A percentile compares a stretch with the other conserved stretches of the same genome.
phyloP scores from a whole-genome alignment of 306 rosid species.

The Quercus rubra region DNA sequence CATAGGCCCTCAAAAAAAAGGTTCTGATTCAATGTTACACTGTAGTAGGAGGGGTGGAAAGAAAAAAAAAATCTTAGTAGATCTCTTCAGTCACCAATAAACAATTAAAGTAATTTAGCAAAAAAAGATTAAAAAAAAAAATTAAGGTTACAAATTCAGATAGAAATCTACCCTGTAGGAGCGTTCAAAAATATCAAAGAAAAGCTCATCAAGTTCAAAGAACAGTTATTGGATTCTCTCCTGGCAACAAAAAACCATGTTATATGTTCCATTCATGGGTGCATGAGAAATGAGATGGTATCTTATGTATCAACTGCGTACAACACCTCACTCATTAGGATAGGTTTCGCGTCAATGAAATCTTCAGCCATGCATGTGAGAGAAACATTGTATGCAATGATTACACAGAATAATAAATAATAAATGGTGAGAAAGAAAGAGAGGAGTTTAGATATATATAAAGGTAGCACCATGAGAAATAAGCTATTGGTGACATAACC shows the following conservation, averaged over 20 bases:
- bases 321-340: too few relatives aligned
- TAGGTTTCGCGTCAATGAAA: too few relatives aligned
- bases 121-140: neutral
- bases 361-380: too few relatives aligned
- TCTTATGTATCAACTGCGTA: too few relatives aligned
- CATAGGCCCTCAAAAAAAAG: constrained; percentile 39
- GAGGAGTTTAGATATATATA: too few relatives aligned
- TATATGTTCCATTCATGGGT: neutral
- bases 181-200: constrained; percentile 39
- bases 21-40: constrained; percentile 42
- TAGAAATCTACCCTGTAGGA: constrained; percentile 38
- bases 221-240: constrained; percentile 22
- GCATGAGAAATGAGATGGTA: too few relatives aligned
- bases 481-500: constrained; percentile 42
- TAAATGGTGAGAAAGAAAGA: neutral
- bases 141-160: neutral
- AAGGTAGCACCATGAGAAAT: constrained; percentile 32
- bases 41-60: neutral
- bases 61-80: neutral
- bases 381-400: too few relatives aligned
- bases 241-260: constrained; percentile 15
- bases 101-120: too few relatives aligned
- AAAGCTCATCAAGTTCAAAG: constrained; percentile 39
- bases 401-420: too few relatives aligned
- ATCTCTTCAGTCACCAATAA: neutral